Evolutionary conservation across 2,329 filamentous ascomycete genomes (phyloP), one percentile per base, ranked within the genome.

Genomic region (Claviceps capensis): DNA sequence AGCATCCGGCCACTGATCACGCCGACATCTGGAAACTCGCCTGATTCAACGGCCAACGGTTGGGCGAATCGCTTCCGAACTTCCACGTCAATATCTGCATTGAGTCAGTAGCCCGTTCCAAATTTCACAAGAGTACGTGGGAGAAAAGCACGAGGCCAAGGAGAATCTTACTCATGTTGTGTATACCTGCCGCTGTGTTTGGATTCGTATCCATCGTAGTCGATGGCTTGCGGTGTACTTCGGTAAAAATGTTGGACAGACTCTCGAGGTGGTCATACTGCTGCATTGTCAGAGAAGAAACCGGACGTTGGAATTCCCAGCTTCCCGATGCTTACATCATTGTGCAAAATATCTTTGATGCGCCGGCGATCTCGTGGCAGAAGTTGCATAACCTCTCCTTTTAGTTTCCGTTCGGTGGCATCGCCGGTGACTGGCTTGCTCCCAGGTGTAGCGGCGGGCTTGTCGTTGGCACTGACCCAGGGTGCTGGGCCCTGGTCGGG

Each of bases 391-490:
- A 86, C 79, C 61, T 85, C 81, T 58, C 76, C 79, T 69, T 85
- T 85, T 48, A 85, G 65, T 58, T 75, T 75, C 59, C 81, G 73
- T 66, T 86, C 82, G 38, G 78, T 74, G 37, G 82, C 79, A 72
- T 85, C 82, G 30, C 80, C 80, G 30, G 77, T 79, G 47, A 80
- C 74, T 22, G 79, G 78, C 63, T 85, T 85, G 57, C 71, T 76
- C 56, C 77, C 76, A 36, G 75, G 69, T 43, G 72, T 72, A 11
- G 76, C 68, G 17, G 75, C 67, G 17, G 81, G 81, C 60, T 85
- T 85, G 59, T 85, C 82, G 61, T 85, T 83, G 51, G 82, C 81
- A 64, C 81, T 84, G 63, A 85, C 82, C 82, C 82, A 86, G 55
- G 79, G 79, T 47, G 82, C 82, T 60, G 83, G 75, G 59, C 81